Evolutionary conservation across 2,329 filamentous ascomycete species (phyloP), one percentile per base, ranked within the genome.

Genomic region (Fusarium sublunatum): DNA sequence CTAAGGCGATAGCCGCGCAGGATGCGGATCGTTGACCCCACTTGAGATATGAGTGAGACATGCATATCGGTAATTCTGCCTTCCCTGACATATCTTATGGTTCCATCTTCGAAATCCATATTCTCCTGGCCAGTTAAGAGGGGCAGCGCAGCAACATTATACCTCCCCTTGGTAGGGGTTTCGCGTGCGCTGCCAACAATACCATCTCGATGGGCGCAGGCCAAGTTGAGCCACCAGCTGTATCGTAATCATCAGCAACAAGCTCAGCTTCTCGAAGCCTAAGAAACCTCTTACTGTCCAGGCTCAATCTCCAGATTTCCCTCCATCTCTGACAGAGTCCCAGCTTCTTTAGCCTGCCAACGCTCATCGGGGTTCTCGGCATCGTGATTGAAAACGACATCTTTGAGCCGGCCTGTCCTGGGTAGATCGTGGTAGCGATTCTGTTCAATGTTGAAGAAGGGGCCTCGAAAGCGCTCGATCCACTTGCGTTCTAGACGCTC

Each of bases 161-260:
- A 83, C 34, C 74, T 74, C 7, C 80, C 80, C 53, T 75, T 79
- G 9, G 82, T 83, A 0, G 81, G 76, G 12, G 63, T 78, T 61
- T 85, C 81, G 4, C 72, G 62, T 11, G 77, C 76, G 48, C 74
- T 78, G 7, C 74, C 76, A 8, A 85, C 78, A 15, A 87, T 82
- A 19, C 85, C 84, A 64, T 87, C 85, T 26, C 83, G 79, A 56
- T 82, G 76, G 3, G 83, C 85, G 63, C 84, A 86, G 32, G 82
- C 79, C 29, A 86, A 75, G 49, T 85, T 83, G 15, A 85, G 70
- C 83, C 84, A 87, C 85, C 82, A 88, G 52, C 85, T 87, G 50
- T 9, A n/a, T 8, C 26, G 41, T 11, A 7, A 40, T 74, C 47
- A 73, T 72, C 47, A 46, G 50, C 26, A 48, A 51, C 6, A 25